Base-by-base conservation (phyloP, 2,329 filamentous ascomycete genomes). In the Ophiostoma ips region DNA sequence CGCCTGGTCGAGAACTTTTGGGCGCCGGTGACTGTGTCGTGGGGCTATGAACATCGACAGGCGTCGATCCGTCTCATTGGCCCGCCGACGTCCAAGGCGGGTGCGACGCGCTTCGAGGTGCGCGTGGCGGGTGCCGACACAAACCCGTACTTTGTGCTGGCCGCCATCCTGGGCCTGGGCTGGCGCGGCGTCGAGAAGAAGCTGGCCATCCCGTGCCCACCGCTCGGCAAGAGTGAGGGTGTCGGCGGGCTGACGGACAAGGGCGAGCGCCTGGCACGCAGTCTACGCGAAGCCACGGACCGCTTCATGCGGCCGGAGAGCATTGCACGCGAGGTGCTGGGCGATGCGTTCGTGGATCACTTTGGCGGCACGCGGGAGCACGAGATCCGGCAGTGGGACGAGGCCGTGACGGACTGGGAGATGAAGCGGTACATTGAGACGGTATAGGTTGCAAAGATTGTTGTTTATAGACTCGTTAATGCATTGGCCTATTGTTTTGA, bases 1-100 rank as follows among this genome's bases (percentile, higher is more conserved):
- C 83, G 92, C 3, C 76, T 98, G 0, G 92, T 98, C 2, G 92
- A 98, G 71, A 96, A 96, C 68, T 96, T 95, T 68, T 98, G 92
- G 92, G 92, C 92, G 0, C 92, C 92, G 0, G 92, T 98, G 6
- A 95, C 90, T 0, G 92, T 96, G 0, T 95, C 87, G 0, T 98
- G 92, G 92, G 92, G 92, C 1, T 70, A 95, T 5, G 92, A 96
- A 66, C 90, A 98, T 64, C 86, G 92, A 54, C 89, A 88, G 5
- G 90, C 92, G 0, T 94, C 86, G 0, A 84, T 98, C 56, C 79
- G 92, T 16, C 68, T 98, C 33, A 95, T 98, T 57, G 80, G 87
- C 0, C 90, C 90, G 12, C 90, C 92, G 0, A 92, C 86, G 0
- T 77, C 84, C 33, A 90, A 87, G 56, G 73, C 87, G 0, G 87